A percentile compares a stretch with the other conserved stretches of the same genome.
These are phyloP conservation scores for Rhizopogon roseolus DNA, from an alignment of 768 basidiomycete species.

Conservation along the genomic window DNA sequence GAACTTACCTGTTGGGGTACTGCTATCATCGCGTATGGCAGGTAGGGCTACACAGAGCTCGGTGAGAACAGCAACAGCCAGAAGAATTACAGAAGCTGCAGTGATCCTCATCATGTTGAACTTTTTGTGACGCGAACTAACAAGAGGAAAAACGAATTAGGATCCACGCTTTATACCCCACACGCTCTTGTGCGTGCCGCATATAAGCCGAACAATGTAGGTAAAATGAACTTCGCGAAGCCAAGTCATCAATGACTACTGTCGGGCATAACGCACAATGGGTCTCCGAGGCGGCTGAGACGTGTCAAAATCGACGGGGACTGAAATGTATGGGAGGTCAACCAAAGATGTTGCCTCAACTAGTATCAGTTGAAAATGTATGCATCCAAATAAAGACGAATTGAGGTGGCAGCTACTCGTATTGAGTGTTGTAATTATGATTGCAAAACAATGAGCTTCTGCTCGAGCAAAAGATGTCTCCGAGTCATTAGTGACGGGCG, in stretches of 20 bases:
- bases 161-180: not conserved
- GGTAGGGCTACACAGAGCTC: not conserved
- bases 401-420: too few relatives aligned
- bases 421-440: too few relatives aligned
- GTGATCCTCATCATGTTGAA: slow-evolving; percentile 1
- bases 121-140: not conserved
- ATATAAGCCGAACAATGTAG: not conserved
- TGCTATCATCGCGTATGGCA: not conserved
- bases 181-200: too few relatives aligned
- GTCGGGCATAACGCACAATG: not conserved
- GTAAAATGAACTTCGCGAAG: not conserved
- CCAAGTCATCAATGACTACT: too few relatives aligned
- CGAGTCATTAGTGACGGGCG: too few relatives aligned
- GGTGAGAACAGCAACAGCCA: not conserved
- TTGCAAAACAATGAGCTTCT: too few relatives aligned
- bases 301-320: too few relatives aligned
- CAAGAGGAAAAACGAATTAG: not conserved
- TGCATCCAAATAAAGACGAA: too few relatives aligned
- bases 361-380: too few relatives aligned
- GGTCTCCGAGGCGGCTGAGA: not conserved
- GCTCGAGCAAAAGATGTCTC: too few relatives aligned
- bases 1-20: slow-evolving; percentile 1
- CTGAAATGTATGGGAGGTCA: too few relatives aligned
- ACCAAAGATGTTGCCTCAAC: too few relatives aligned
- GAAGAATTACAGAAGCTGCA: not conserved